Evolutionary conservation across 352 stramenopile genomes (phyloP), one percentile per base, ranked within the genome.

Genomic region (Globisporangium ultimum): DNA sequence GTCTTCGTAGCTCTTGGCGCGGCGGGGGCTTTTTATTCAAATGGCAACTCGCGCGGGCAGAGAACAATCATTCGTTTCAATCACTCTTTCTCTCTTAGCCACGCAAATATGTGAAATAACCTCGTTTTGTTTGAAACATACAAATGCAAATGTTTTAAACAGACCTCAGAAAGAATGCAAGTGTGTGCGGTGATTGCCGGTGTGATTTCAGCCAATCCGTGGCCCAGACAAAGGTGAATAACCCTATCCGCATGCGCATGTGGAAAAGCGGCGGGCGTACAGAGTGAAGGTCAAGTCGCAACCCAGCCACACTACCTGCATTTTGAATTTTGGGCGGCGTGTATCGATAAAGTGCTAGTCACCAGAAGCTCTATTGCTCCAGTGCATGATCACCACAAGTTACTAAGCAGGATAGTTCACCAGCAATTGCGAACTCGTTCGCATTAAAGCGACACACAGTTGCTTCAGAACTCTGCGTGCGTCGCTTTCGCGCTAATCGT

Each of bases 21-120:
- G 53, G 24, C 2, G 24, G 24, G 21, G 53, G 53, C 45, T 58
- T 51, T 51, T 56, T 58, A n/a, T 58, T 58, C 53, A 58, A 58
- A 58, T 58, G 53, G 53, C 53, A 58, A 58, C 53, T 58, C 40
- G 40, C 21, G 9, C 28, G 8, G 28, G 11, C 20, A 22, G 36
- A 58, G 53, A 58, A 58, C 53, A 58, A 58, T 58, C 53, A 58
- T 58, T 58, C 53, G 53, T 58, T 58, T 58, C 53, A 58, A 58
- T 58, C 53, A 58, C 53, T 58, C 53, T 58, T 43, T 58, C 53
- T 56, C 50, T 21, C 51, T 47, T 21, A 34, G 40, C 52, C 52
- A 58, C 52, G 41, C 52, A 58, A 58, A 49, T 24, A 14, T 2
- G 18, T 28, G 42, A 24, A 49, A 21, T 24, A 21, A n/a, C 17